A percentile compares a stretch with the other conserved stretches of the same genome.
These are phyloP conservation scores for Didymella keratinophila DNA, from an alignment of 2,329 filamentous ascomycete species.

Conservation along the genomic window DNA sequence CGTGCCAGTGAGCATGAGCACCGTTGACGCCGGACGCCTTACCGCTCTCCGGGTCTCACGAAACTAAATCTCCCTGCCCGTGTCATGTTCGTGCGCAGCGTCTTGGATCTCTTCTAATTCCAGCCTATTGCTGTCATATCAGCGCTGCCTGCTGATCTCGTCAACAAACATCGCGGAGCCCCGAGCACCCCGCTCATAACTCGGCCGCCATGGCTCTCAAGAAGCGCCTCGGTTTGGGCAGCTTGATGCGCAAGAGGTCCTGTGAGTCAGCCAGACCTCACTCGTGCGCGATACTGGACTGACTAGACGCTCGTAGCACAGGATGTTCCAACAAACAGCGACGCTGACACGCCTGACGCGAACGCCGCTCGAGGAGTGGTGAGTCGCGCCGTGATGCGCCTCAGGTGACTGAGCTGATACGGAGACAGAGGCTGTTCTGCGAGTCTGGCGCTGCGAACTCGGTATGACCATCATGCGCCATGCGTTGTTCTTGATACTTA, in stretches of 20 bases:
- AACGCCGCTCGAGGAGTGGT: slow-evolving; percentile 72
- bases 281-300: slow-evolving; percentile 14
- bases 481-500: neutral
- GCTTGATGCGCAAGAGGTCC: slow-evolving; percentile 46
- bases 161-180: neutral
- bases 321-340: slow-evolving; percentile 37
- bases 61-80: slow-evolving; percentile 16
- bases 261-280: slow-evolving; percentile 28
- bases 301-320: slow-evolving; percentile 34
- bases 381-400: slow-evolving; percentile 49
- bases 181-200: slow-evolving; percentile 9
- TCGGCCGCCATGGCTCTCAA: slow-evolving; percentile 49
- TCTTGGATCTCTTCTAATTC: neutral
- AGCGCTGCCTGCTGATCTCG: slow-evolving; percentile 7
- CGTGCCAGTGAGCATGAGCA: slow-evolving; percentile 16
- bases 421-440: slow-evolving; percentile 76
- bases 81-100: slow-evolving; percentile 9
- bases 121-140: neutral
- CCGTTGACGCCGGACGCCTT: slow-evolving; percentile 22
- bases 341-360: slow-evolving; percentile 70
- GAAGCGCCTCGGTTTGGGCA: slow-evolving; percentile 49
- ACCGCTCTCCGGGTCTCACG: slow-evolving; percentile 12
- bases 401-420: slow-evolving; percentile 15
- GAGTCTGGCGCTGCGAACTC: slow-evolving; percentile 71
- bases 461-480: slow-evolving; percentile 27